These are phyloP conservation scores for Trichopus zeylanicus DNA, from an alignment of 116 monocot genomes.

Conservation along the genomic window DNA sequence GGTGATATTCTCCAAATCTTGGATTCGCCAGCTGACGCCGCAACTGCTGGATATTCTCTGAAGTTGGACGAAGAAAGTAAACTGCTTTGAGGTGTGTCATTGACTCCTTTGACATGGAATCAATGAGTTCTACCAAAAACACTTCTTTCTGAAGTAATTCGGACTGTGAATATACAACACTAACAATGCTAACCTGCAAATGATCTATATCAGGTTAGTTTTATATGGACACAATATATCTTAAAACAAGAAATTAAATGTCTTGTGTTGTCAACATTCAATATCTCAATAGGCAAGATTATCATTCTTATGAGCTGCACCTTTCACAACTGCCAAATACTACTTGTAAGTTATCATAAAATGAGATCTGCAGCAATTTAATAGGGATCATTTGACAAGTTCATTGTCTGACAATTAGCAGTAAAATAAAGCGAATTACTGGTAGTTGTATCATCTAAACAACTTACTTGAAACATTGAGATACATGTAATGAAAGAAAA, in stretches of 20 bases:
- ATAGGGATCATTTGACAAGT: too few relatives aligned
- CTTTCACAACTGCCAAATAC: too few relatives aligned
- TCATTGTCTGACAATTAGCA: too few relatives aligned
- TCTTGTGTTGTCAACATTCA: background rate
- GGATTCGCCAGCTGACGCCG: conserved; percentile 75
- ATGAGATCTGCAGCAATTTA: too few relatives aligned
- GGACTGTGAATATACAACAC: conserved; percentile 93
- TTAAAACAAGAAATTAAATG: background rate
- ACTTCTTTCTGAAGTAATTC: conserved; percentile 94
- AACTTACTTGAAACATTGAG: too few relatives aligned
- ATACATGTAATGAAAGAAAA: too few relatives aligned
- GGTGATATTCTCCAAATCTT: conserved; percentile 93
- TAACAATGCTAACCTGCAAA: conserved; percentile 87
- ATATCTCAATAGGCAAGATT: background rate
- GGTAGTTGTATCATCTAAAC: too few relatives aligned
- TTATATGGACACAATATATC: background rate
- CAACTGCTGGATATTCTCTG: conserved; percentile 86
- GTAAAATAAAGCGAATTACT: too few relatives aligned
- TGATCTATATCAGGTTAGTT: too few relatives aligned
- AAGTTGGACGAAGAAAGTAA: conserved; percentile 90
- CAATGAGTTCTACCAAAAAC: conserved; percentile 85
- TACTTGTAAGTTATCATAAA: too few relatives aligned
- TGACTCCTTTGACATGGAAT: conserved; percentile 75
- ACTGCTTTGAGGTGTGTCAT: conserved; percentile 98
- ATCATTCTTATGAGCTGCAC: too few relatives aligned